Percentiles rank a stretch among this genome's conserved stretches.
These are phyloP conservation scores for Apiospora hydei DNA, from an alignment of 2,329 filamentous ascomycete genomes.

Conservation along the genomic window DNA sequence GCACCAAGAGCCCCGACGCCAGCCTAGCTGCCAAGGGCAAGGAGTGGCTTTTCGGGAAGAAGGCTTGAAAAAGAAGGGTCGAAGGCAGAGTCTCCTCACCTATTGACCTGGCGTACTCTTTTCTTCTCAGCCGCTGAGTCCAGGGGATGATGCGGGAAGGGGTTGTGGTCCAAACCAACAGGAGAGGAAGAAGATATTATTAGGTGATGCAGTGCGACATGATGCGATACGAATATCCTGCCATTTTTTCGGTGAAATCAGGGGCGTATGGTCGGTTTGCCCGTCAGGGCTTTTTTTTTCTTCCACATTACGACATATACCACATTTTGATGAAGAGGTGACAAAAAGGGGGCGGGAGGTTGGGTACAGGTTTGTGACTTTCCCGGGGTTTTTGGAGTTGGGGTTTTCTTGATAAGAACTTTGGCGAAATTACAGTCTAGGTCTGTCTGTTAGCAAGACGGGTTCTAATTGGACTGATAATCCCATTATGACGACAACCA, in stretches of 20 bases:
- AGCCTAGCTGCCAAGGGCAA: constrained; percentile 53
- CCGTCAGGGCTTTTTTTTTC: not conserved
- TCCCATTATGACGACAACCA: not conserved
- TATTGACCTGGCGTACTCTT: not conserved
- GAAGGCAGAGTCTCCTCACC: too few relatives aligned
- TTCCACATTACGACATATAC: constrained; percentile 8
- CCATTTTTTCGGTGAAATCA: not conserved
- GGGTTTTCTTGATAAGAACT: constrained; percentile 21
- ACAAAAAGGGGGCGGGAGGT: not conserved
- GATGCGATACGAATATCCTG: not conserved
- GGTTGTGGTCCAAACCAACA: not conserved
- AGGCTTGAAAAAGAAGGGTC: constrained; percentile 42
- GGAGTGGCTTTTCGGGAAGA: constrained; percentile 59
- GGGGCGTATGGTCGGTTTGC: not conserved
- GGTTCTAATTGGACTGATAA: constrained; percentile 5
- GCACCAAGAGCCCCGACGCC: constrained; percentile 31
- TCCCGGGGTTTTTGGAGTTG: constrained; percentile 26
- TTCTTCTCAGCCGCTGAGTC: not conserved
- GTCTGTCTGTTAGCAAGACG: too few relatives aligned
- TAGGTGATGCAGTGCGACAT: not conserved
- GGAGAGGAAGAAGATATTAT: not conserved
- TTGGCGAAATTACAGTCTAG: not conserved
- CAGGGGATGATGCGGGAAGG: not conserved
- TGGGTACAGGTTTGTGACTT: not conserved
- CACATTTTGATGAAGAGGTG: not conserved